phyloP scores from a whole-genome alignment of 2,329 filamentous ascomycete species.

The Penicillium sp. region DNA sequence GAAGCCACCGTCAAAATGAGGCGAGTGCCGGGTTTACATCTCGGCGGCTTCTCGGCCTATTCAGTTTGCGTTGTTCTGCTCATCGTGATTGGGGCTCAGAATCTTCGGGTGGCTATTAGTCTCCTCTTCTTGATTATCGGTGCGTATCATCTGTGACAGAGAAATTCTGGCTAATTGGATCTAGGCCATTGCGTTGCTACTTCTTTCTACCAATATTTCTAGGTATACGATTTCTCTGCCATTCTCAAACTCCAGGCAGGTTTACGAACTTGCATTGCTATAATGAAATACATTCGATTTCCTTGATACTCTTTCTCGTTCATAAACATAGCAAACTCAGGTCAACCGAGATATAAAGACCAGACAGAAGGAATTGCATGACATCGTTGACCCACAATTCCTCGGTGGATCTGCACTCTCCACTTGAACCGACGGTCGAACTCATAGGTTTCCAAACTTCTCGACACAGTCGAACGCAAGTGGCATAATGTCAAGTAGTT shows the following conservation, averaged over 20 bases:
- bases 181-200: constrained; percentile 5
- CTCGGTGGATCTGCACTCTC: too few species aligned
- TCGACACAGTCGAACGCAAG: too few species aligned
- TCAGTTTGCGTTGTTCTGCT: constrained; percentile 24
- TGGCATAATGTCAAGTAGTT: too few species aligned
- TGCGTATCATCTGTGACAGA: constrained; percentile 3
- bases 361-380: too few species aligned
- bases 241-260: neutral
- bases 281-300: too few species aligned
- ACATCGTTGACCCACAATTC: too few species aligned
- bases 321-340: too few species aligned
- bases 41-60: constrained; percentile 21
- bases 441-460: too few species aligned
- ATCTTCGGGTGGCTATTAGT: constrained; percentile 17
- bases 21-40: constrained; percentile 13
- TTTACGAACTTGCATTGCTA: too few species aligned
- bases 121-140: constrained; percentile 18
- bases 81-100: constrained; percentile 22
- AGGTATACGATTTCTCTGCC: constrained; percentile 6
- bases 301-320: too few species aligned
- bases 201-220: constrained; percentile 7
- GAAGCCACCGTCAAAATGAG: constrained; percentile 24
- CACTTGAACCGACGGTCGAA: too few species aligned
- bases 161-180: neutral
- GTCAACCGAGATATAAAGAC: too few species aligned